Evolutionary conservation across 2,329 filamentous ascomycete genomes (phyloP).

Genomic region (Arthrobotrys sinensis): DNA sequence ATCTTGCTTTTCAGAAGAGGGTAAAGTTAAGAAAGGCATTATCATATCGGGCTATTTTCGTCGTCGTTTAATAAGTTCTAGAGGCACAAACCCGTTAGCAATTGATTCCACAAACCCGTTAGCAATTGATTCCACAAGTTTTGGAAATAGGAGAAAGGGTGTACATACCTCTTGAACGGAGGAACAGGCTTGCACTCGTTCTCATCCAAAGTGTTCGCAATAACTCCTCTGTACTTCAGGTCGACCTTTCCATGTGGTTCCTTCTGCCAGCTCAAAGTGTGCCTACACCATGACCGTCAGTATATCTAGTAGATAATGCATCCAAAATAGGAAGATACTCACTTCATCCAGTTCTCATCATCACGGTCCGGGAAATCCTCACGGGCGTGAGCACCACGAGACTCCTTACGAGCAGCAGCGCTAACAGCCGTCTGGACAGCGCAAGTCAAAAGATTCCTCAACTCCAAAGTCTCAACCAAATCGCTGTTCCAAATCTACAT

Average conservation of each 20-base stretch:
- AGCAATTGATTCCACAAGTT: neutral
- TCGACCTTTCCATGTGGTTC: constrained; percentile 88
- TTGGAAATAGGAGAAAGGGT: neutral
- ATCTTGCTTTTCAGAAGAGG: constrained; percentile 20
- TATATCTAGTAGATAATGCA: constrained; percentile 40
- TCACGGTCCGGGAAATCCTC: constrained; percentile 97
- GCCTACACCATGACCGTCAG: constrained; percentile 73
- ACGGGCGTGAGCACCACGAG: constrained; percentile 94
- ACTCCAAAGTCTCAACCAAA: constrained; percentile 93
- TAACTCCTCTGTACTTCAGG: constrained; percentile 87
- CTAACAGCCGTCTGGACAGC: constrained; percentile 89
- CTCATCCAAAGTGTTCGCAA: constrained; percentile 88
- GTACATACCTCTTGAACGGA: constrained; percentile 86
- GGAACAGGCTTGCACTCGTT: constrained; percentile 95
- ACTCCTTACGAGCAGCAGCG: constrained; percentile 95
- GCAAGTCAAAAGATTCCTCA: constrained; percentile 96
- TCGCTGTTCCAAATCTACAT: constrained; percentile 92
- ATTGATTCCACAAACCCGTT: neutral
- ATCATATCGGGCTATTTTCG: constrained; percentile 24
- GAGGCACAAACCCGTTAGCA: neutral
- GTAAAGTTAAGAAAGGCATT: constrained; percentile 10
- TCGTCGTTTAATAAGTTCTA: constrained; percentile 57
- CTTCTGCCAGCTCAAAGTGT: constrained; percentile 97
- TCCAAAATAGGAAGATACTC: constrained; percentile 2
- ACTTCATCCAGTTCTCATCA: constrained; percentile 90